A percentile compares a stretch with the other conserved stretches of the same genome.
Evolutionary conservation across 352 stramenopile genomes (phyloP).

Genomic region (Aphanomyces invadans): DNA sequence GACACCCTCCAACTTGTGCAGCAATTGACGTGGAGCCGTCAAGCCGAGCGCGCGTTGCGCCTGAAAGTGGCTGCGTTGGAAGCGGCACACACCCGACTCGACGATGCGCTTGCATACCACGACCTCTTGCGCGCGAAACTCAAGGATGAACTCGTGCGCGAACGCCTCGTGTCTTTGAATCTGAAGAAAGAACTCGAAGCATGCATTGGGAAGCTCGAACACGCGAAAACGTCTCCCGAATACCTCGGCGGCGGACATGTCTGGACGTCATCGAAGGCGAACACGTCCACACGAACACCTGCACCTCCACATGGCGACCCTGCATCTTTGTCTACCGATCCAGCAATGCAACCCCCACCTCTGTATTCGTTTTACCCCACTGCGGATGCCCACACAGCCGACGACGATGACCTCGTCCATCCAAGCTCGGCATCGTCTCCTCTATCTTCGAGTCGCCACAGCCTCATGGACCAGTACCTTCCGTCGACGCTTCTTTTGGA

Average conservation of each 20-base stretch:
- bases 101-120: neutral
- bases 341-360: neutral
- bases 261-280: neutral
- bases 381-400: no score
- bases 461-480: conserved; percentile 71
- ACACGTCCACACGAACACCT: neutral
- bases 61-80: neutral
- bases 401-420: conserved; percentile 28
- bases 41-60: neutral
- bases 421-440: conserved; percentile 39
- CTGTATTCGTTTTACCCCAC: no score
- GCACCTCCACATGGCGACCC: no score
- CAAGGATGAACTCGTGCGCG: conserved; percentile 2
- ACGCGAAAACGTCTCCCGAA: neutral
- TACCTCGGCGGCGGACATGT: neutral
- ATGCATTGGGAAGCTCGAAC: neutral
- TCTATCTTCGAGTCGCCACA: conserved; percentile 54
- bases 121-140: conserved; percentile 3
- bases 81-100: neutral
- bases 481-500: conserved; percentile 69
- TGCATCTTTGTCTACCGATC: neutral
- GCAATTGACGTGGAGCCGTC: neutral
- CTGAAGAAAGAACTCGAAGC: conserved; percentile 7
- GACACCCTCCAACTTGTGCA: neutral
- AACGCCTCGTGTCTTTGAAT: neutral